A percentile compares a stretch with the other conserved stretches of the same genome.
These are phyloP conservation scores for Chalciporus piperatoides DNA, from an alignment of 1,284 basidiomycete genomes.

Conservation along the genomic window DNA sequence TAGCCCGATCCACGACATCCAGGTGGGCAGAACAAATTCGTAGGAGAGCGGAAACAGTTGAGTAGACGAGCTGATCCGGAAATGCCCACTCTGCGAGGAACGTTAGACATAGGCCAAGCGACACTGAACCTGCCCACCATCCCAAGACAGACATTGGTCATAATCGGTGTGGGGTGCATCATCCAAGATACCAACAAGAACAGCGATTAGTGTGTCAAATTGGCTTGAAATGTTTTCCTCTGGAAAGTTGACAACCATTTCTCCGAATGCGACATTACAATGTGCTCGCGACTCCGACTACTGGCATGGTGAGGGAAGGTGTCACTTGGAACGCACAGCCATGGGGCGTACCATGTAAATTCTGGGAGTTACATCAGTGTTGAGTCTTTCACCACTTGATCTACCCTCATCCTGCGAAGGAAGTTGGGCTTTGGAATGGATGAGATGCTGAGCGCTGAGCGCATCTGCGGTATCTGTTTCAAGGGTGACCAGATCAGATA, in stretches of 20 bases:
- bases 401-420: conserved; percentile 15
- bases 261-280: conserved; percentile 75
- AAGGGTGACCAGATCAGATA: conserved; percentile 75
- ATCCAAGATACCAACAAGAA: conserved; percentile 61
- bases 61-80: conserved; percentile 76
- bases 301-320: conserved; percentile 10
- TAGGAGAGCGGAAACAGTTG: conserved; percentile 71
- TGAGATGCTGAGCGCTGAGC: conserved; percentile 50
- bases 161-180: conserved; percentile 74
- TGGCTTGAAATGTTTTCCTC: conserved; percentile 48
- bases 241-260: conserved; percentile 63
- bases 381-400: background rate
- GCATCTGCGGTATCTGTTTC: conserved; percentile 49
- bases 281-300: conserved; percentile 62
- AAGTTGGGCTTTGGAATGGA: conserved; percentile 56
- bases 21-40: conserved; percentile 55
- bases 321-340: background rate
- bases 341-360: conserved; percentile 25
- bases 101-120: background rate
- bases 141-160: conserved; percentile 73
- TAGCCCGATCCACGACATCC: conserved; percentile 45
- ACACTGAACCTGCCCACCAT: conserved; percentile 44
- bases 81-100: conserved; percentile 65
- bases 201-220: conserved; percentile 47
- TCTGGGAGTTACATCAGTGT: conserved; percentile 1